Evolutionary conservation across 768 basidiomycete genomes (phyloP).

Genomic region (Lactarius sp.): DNA sequence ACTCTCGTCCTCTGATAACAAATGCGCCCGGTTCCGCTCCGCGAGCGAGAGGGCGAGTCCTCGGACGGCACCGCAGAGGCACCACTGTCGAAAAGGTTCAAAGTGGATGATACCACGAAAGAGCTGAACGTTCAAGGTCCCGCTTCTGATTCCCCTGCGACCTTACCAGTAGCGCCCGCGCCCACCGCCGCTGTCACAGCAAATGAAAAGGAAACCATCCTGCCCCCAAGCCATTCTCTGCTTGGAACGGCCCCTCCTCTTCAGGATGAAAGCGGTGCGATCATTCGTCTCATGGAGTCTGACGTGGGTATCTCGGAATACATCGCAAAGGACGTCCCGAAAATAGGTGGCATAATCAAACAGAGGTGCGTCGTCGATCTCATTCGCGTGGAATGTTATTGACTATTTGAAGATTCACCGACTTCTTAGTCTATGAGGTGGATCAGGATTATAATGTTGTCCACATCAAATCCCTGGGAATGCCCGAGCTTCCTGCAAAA

Average conservation of each 20-base stretch:
- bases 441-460: slow-evolving; percentile 74
- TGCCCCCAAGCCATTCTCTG: slow-evolving; percentile 73
- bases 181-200: slow-evolving; percentile 4
- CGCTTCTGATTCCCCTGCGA: slow-evolving; percentile 20
- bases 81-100: slow-evolving; percentile 38
- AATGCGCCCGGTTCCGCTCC: slow-evolving; percentile 9
- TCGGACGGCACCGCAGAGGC: slow-evolving; percentile 26
- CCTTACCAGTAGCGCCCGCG: slow-evolving; percentile 32
- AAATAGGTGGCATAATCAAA: slow-evolving; percentile 91
- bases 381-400: slow-evolving; percentile 3
- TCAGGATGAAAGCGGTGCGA: slow-evolving; percentile 43
- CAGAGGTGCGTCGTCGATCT: slow-evolving; percentile 60
- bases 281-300: slow-evolving; percentile 60
- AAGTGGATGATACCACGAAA: slow-evolving; percentile 28
- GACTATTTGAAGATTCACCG: slow-evolving; percentile 70
- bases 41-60: slow-evolving; percentile 24
- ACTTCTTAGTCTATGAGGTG: slow-evolving; percentile 93
- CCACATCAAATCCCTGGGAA: slow-evolving; percentile 71
- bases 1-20: background rate
- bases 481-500: slow-evolving; percentile 55
- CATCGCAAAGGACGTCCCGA: slow-evolving; percentile 60
- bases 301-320: slow-evolving; percentile 93
- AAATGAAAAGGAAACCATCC: slow-evolving; percentile 26
- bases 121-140: slow-evolving; percentile 13
- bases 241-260: slow-evolving; percentile 54